Evolutionary conservation across 2,329 filamentous ascomycete species (phyloP).

Genomic region (Clonostachys byssicola): DNA sequence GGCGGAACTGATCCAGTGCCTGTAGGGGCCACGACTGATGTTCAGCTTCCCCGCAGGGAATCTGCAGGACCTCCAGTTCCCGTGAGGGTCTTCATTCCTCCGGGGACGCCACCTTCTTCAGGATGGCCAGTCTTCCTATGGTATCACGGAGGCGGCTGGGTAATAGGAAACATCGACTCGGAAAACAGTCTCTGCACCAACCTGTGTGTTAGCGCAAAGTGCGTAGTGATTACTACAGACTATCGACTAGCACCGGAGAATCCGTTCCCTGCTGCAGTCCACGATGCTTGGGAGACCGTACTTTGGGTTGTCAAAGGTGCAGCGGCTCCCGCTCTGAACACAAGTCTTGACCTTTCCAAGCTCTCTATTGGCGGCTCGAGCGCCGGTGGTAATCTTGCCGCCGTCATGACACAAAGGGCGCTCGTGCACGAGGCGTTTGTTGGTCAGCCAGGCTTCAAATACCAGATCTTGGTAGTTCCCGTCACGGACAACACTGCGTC

Average conservation of each 20-base stretch:
- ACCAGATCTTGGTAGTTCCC: conserved; percentile 53
- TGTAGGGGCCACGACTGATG: conserved; percentile 37
- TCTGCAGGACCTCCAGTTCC: conserved; percentile 41
- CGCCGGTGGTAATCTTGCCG: conserved; percentile 47
- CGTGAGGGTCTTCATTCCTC: conserved; percentile 46
- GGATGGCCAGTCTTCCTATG: conserved; percentile 55
- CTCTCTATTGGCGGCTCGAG: conserved; percentile 21
- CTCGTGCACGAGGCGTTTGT: conserved; percentile 15
- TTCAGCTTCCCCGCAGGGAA: conserved; percentile 33
- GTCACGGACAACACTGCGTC: conserved; percentile 54
- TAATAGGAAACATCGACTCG: conserved; percentile 49
- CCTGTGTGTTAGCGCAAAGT: conserved; percentile 41
- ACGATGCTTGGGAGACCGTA: conserved; percentile 42
- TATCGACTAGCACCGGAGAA: conserved; percentile 54
- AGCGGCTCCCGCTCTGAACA: conserved; percentile 13
- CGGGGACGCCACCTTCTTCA: conserved; percentile 28
- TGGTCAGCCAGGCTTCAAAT: conserved; percentile 16
- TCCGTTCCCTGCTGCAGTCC: conserved; percentile 50
- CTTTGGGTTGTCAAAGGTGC: conserved; percentile 5
- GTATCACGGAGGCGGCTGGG: conserved; percentile 57
- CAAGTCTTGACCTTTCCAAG: conserved; percentile 31
- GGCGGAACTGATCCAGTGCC: conserved; percentile 38
- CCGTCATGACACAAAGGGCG: conserved; percentile 47
- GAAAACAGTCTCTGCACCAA: conserved; percentile 43
- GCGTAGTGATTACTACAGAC: conserved; percentile 50